These are phyloP conservation scores for Setaria italica DNA, from an alignment of 202 grass and related monocot species.

Conservation along the genomic window DNA sequence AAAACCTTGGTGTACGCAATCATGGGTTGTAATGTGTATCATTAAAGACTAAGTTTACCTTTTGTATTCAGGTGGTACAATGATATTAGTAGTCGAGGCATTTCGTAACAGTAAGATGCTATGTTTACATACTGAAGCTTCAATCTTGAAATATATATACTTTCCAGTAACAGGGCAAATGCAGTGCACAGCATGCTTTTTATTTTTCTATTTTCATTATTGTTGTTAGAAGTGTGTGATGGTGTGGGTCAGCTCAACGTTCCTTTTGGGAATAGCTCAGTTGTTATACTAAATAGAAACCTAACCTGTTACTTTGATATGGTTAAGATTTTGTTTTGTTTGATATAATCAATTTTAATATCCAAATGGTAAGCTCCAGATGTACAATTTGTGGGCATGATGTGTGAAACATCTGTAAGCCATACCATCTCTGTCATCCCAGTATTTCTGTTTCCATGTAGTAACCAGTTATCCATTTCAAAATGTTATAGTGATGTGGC, in stretches of 20 bases:
- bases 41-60: background rate
- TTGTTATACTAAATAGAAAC: background rate
- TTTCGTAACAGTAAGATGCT: background rate
- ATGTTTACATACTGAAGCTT: background rate
- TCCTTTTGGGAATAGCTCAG: background rate
- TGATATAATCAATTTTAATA: background rate
- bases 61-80: constrained; percentile 2
- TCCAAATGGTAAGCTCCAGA: background rate
- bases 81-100: background rate
- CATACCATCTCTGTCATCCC: background rate
- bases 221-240: background rate
- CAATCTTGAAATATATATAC: background rate
- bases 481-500: background rate
- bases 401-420: background rate
- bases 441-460: background rate
- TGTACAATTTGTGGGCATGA: background rate
- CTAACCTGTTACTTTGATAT: background rate
- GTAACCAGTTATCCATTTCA: background rate
- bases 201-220: background rate
- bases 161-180: background rate
- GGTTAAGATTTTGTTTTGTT: background rate
- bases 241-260: background rate
- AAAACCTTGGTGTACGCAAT: no score
- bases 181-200: background rate
- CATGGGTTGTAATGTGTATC: background rate